A percentile compares a stretch with the other conserved stretches of the same genome.
Conservation (phyloP, 495 filamentous ascomycete genomes). For the Lindgomyces ingoldianus region DNA sequence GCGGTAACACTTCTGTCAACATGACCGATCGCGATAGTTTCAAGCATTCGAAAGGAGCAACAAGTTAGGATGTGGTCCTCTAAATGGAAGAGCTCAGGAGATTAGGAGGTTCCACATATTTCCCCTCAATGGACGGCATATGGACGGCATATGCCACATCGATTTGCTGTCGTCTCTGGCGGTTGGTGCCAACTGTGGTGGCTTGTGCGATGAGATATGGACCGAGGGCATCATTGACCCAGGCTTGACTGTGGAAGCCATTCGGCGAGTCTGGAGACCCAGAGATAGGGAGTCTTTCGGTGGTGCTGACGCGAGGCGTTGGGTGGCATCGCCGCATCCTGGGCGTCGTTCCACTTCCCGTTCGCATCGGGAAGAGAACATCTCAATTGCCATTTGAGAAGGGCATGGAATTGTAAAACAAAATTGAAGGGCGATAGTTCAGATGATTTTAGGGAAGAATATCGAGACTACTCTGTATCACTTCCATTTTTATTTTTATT, state of each 20-base stretch:
- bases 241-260: too few species aligned
- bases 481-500: too few species aligned
- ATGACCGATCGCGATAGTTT: background rate
- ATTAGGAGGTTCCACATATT: too few species aligned
- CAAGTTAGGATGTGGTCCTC: background rate
- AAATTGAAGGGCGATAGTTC: too few species aligned
- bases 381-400: too few species aligned
- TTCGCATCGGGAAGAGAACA: too few species aligned
- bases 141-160: background rate
- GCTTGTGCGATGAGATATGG: too few species aligned
- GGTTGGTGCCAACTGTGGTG: background rate
- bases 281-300: background rate
- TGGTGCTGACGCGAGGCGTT: background rate
- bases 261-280: background rate
- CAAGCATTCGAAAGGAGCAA: background rate
- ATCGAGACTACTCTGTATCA: too few species aligned
- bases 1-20: conserved; percentile 6
- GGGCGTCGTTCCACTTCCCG: background rate
- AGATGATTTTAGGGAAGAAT: too few species aligned
- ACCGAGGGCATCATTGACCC: too few species aligned
- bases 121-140: too few species aligned
- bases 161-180: background rate
- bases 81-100: background rate
- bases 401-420: too few species aligned
- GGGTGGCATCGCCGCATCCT: background rate